Evolutionary conservation across 2,329 filamentous ascomycete species (phyloP), one percentile per base, ranked within the genome.

Genomic region (Xylaria sp.): DNA sequence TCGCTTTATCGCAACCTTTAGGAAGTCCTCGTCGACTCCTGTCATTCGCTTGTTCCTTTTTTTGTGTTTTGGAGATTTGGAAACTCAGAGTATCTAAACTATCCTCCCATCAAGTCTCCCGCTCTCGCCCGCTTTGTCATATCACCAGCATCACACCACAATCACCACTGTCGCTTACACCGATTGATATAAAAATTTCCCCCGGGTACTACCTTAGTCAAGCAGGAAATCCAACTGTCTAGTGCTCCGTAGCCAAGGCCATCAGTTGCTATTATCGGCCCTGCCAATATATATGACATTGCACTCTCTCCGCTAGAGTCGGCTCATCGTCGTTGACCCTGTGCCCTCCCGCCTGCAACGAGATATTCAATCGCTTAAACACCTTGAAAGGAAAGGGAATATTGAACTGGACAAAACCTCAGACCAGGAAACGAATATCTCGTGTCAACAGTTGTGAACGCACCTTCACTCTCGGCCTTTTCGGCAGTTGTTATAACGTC

Each of bases 21-120:
- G 89, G 89, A 90, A 90, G 88, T 89, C 89, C 89, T 91, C 89
- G 89, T 86, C 83, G 89, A 85, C 89, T 91, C 89, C 89, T 90
- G 88, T 90, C 89, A 89, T 88, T 91, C 89, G 89, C 89, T 91
- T 90, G 83, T 81, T 80, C 79, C 81, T 81, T 84, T 80, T 83
- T 83, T 85, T 83, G 80, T 82, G 83, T 84, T 82, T 82, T 81
- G 81, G 77, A 78, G 74, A 79, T 75, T 77, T 76, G 71, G 72
- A 74, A 69, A 75, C 80, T 76, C 77, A 77, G 76, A 76, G 77
- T 67, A 41, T 69, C 79, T 79, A 71, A 73, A 71, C 70, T 69
- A 73, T 73, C 66, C 72, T 65, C 69, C 67, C 70, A 54, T 72
- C 59, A 69, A 67, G 72, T 64, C 50, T 63, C 51, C 59, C 50